A percentile compares a stretch with the other conserved stretches of the same genome.
Evolutionary conservation across 2,329 filamentous ascomycete genomes (phyloP).

Genomic region (Tolypocladium pustulatum): DNA sequence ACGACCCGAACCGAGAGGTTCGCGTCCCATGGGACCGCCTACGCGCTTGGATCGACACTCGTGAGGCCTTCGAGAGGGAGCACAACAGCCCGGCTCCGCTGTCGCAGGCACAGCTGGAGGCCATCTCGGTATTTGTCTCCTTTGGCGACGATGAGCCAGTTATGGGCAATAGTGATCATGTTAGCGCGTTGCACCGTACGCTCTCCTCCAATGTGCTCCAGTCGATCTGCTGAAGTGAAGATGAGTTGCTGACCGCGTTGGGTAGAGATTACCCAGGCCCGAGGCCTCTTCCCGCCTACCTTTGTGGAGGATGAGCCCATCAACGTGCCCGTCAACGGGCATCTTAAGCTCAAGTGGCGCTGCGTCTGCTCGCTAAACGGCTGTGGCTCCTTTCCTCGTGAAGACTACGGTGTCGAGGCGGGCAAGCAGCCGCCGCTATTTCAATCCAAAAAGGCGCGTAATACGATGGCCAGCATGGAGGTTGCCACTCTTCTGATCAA

Average conservation of each 20-base stretch:
- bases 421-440: slow-evolving; percentile 25
- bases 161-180: slow-evolving; percentile 14
- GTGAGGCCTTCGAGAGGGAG: slow-evolving; percentile 23
- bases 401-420: slow-evolving; percentile 22
- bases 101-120: slow-evolving; percentile 24
- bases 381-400: slow-evolving; percentile 12
- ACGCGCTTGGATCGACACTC: slow-evolving; percentile 27
- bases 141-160: slow-evolving; percentile 16
- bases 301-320: slow-evolving; percentile 9
- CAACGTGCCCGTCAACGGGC: slow-evolving; percentile 12
- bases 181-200: slow-evolving; percentile 18
- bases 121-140: slow-evolving; percentile 28
- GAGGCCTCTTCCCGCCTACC: not conserved
- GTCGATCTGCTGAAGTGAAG: not conserved
- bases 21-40: slow-evolving; percentile 22
- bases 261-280: slow-evolving; percentile 9
- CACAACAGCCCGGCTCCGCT: slow-evolving; percentile 23
- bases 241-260: not conserved
- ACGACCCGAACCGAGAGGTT: not conserved
- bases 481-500: not conserved
- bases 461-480: not conserved
- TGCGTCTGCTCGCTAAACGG: slow-evolving; percentile 13
- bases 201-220: not conserved
- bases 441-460: slow-evolving; percentile 32
- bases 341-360: slow-evolving; percentile 12